These are phyloP conservation scores for Pythium sp. DNA, from an alignment of 352 stramenopile genomes.

Conservation along the genomic window DNA sequence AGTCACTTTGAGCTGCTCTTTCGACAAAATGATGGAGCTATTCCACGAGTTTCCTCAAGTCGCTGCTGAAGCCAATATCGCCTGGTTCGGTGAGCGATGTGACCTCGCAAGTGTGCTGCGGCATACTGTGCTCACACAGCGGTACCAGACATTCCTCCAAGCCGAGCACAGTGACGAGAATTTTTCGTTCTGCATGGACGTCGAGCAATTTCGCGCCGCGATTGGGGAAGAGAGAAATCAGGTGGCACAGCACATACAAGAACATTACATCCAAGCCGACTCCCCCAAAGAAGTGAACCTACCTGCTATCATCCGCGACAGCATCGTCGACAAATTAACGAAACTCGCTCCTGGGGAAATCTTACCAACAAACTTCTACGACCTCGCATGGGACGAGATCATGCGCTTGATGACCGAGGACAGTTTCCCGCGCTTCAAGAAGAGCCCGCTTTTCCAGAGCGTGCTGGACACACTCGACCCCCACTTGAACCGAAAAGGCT, in stretches of 20 bases:
- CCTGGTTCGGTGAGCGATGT: slow-evolving; percentile 68
- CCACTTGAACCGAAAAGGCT: slow-evolving; percentile 61
- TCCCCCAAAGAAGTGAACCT: slow-evolving; percentile 75
- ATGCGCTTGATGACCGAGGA: slow-evolving; percentile 81
- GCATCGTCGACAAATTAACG: slow-evolving; percentile 31
- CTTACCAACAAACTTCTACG: slow-evolving; percentile 44
- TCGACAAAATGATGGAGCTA: slow-evolving; percentile 39
- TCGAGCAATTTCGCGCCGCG: slow-evolving; percentile 47
- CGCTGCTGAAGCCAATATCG: slow-evolving; percentile 65
- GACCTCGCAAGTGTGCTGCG: slow-evolving; percentile 61
- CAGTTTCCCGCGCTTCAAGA: slow-evolving; percentile 81
- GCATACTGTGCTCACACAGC: slow-evolving; percentile 53
- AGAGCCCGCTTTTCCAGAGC: slow-evolving; percentile 59
- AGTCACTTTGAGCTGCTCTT: slow-evolving; percentile 56
- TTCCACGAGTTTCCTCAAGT: slow-evolving; percentile 58
- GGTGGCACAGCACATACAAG: slow-evolving; percentile 39
- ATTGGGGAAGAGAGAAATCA: slow-evolving; percentile 27
- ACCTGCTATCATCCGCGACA: slow-evolving; percentile 54
- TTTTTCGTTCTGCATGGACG: slow-evolving; percentile 67
- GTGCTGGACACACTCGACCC: slow-evolving; percentile 64
- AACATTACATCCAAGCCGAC: slow-evolving; percentile 56
- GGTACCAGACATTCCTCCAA: slow-evolving; percentile 63
- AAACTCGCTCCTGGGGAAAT: slow-evolving; percentile 23
- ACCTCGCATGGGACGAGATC: slow-evolving; percentile 67
- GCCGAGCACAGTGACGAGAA: slow-evolving; percentile 81